A percentile compares a stretch with the other conserved stretches of the same genome.
phyloP scores from a whole-genome alignment of 768 basidiomycete genomes.

The Agaricus blazei region DNA sequence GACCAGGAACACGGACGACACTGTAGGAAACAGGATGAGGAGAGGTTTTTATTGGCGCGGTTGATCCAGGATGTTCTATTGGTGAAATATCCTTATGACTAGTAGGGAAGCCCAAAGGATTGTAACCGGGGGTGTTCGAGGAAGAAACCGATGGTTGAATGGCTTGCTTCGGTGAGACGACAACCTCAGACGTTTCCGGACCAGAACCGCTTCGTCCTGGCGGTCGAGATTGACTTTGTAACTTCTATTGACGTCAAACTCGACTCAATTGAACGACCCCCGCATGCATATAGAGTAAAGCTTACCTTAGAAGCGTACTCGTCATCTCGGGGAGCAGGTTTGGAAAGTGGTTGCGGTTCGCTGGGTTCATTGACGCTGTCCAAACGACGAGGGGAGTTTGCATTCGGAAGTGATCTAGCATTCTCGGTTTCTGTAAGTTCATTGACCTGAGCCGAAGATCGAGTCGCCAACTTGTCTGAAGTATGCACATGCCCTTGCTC shows the following conservation, averaged over 20 bases:
- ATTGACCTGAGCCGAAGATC: background rate
- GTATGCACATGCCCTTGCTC: background rate
- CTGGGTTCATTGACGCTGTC: background rate
- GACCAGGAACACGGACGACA: background rate
- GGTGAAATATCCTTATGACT: background rate
- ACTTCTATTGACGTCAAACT: background rate
- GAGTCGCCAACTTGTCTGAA: background rate
- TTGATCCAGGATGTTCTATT: background rate
- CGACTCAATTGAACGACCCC: background rate
- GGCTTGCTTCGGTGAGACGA: background rate
- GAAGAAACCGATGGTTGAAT: background rate
- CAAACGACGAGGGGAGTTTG: background rate
- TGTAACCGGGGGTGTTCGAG: background rate
- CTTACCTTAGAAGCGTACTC: constrained; percentile 1
- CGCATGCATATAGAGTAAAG: background rate
- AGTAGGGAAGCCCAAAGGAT: background rate
- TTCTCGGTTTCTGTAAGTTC: background rate
- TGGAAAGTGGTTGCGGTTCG: background rate
- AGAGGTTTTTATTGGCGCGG: background rate
- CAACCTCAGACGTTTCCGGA: background rate
- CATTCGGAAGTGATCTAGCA: background rate
- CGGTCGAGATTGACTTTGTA: background rate
- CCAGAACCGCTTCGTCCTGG: background rate
- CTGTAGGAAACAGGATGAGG: background rate
- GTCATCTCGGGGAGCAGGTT: background rate